phyloP scores from a whole-genome alignment of 371 early-diverging fungal genomes.

The Circinella minor region DNA sequence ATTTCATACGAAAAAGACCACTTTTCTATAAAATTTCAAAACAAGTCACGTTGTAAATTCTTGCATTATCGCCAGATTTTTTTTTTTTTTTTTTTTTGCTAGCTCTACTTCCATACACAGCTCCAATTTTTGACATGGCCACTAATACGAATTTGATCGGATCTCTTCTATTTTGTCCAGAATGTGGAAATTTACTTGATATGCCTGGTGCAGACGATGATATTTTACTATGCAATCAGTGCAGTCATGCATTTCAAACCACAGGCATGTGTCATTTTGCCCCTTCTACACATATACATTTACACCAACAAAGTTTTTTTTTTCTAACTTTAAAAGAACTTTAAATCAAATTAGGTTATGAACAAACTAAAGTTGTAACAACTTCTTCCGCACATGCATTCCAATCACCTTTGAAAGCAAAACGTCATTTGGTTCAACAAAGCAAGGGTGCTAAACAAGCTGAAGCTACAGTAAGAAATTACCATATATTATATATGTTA shows the following conservation, averaged over 20 bases:
- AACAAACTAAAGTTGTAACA: slow-evolving; percentile 83
- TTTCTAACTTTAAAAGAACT: neutral
- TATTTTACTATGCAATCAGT: slow-evolving; percentile 79
- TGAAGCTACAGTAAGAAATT: slow-evolving; percentile 71
- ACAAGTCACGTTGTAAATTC: too few species aligned
- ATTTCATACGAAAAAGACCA: too few species aligned
- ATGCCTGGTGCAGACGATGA: slow-evolving; percentile 75
- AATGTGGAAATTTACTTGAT: slow-evolving; percentile 89
- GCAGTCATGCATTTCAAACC: slow-evolving; percentile 71
- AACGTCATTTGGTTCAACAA: slow-evolving; percentile 72
- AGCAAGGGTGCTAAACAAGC: slow-evolving; percentile 58
- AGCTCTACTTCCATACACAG: too few species aligned
- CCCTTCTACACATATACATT: neutral
- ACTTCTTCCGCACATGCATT: slow-evolving; percentile 75
- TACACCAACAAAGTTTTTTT: neutral
- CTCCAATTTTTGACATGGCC: neutral
- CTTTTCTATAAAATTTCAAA: too few species aligned
- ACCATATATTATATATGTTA: neutral
- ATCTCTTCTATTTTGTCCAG: slow-evolving; percentile 84
- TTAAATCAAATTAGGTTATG: slow-evolving; percentile 62
- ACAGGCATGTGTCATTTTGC: slow-evolving; percentile 47
- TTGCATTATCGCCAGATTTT: too few species aligned
- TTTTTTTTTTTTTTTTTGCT: too few species aligned
- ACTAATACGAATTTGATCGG: slow-evolving; percentile 40
- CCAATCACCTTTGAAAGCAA: slow-evolving; percentile 76